A percentile compares a stretch with the other conserved stretches of the same genome.
Conservation (phyloP, 129 eudicot genomes). For the Rutidosis leptorrhynchoides region DNA sequence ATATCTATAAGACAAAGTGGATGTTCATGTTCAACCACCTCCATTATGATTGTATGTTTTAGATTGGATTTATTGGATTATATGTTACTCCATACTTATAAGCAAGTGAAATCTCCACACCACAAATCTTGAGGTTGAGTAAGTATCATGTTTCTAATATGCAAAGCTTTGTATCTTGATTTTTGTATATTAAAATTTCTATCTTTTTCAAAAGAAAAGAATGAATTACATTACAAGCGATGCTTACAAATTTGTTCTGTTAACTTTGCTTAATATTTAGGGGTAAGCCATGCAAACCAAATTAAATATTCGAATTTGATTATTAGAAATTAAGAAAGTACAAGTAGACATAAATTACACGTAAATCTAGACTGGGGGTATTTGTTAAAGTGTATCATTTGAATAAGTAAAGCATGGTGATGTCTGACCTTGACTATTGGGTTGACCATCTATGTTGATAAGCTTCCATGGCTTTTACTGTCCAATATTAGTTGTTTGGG, state of each 20-base stretch:
- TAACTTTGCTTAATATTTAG: too few species aligned
- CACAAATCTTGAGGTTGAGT: neutral
- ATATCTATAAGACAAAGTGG: neutral
- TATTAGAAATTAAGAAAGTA: neutral
- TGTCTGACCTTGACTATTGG: constrained; percentile 75
- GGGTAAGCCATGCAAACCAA: too few species aligned
- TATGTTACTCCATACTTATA: neutral
- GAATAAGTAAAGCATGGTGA: constrained; percentile 13
- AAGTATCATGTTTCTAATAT: neutral
- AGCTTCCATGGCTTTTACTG: constrained; percentile 79
- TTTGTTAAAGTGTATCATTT: neutral
- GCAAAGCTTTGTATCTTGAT: neutral
- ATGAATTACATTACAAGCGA: neutral
- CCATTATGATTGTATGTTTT: neutral
- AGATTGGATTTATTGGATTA: neutral
- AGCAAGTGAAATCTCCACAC: neutral
- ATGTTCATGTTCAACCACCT: neutral
- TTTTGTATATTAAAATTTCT: neutral
- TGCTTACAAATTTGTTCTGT: too few species aligned
- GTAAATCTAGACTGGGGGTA: neutral
- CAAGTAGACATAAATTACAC: constrained; percentile 23
- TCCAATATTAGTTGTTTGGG: too few species aligned
- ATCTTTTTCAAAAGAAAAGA: neutral
- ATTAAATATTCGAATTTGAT: neutral
- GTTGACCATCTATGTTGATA: constrained; percentile 61